Evolutionary conservation across 2,329 filamentous ascomycete species (phyloP), one percentile per base, ranked within the genome.

Genomic region (Fusarium piperis): DNA sequence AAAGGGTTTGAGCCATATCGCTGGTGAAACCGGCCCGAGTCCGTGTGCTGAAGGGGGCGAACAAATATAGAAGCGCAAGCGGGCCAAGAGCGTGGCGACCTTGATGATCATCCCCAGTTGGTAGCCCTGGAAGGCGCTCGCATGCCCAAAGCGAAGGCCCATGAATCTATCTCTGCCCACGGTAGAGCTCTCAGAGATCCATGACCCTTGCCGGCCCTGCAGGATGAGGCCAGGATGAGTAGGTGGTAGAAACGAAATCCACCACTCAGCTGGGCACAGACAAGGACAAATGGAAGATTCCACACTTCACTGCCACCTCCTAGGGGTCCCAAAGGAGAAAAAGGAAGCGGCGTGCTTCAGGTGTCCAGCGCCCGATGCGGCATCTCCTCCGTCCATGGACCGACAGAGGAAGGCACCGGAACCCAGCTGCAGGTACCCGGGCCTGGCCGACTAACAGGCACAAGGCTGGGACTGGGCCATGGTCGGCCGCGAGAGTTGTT

Each of bases 251-350:
- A 26, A 44, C 53, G 48, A 67, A 73, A 62, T 56, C 64, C 64
- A 73, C 67, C 70, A 71, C 67, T 73, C 70, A 73, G 53, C 60
- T 60, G 35, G 20, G 52, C 33, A 56, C 52, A 30, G 23, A 46
- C 16, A 20, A 10, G 36, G 18, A 32, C 26, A 57, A 46, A 67
- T 52, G 41, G 67, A 71, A 64, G 41, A 28, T 61, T 68, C 44
- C 32, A 51, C 32, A 48, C 20, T 57, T 46, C 48, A 61, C 41
- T 56, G 59, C 65, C 46, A 72, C 62, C 56, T 67, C 61, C 60
- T 59, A 16, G 20, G 32, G 10, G 4, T 30, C 56, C 55, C 41
- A 26, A 65, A 64, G 35, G 48, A 65, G 67, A 44, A 68, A 51
- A 51, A 13, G 23, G 39, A 20, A 48, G 57, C 51, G 44, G 60